Evolutionary conservation across 495 filamentous ascomycete genomes (phyloP), one percentile per base, ranked within the genome.

Genomic region (Xylaria curta): DNA sequence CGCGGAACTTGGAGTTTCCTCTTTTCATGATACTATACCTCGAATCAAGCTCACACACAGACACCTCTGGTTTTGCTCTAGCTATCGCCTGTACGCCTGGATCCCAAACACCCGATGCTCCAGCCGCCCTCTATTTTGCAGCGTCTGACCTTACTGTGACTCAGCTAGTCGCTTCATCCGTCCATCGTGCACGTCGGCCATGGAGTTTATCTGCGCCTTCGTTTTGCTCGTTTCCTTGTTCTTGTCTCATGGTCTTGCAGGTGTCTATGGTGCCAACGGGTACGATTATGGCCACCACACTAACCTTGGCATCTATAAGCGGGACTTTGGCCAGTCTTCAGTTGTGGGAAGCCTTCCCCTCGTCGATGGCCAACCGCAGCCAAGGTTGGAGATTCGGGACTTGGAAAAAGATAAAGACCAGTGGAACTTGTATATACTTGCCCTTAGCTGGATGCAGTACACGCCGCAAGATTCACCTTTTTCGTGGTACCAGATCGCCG

Each of bases 401-500:
- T 73, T 91, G 26, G 81, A 91, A 76, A 79, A 87, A 64, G 83
- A 91, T 71, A 49, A 77, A 4, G 87, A 89, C 63, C 78, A 84
- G 70, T 91, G 86, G 87, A 90, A 85, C 66, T 75, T 90, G 63
- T 91, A 87, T 77, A 76, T 90, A 31, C 81, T 90, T 24, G 89
- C 83, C 7, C 76, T 90, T 44, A 81, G 80, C 64, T 80, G 82
- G 75, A 81, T 90, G 78, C 88, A 91, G 78, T 82, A 79, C 63
- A 85, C 83, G 26, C 76, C 85, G 58, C 87, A 90, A 77, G 75
- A 79, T 13, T 80, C 85, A 31, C 82, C 79, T n/a, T 80, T 86
- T 38, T 88, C 86, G 71, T 91, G 85, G 80, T 92, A 90, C 80
- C 86, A 89, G 72, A 84, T 92, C 66, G 83, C 86, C 49, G 87